Conservation (phyloP, 2,329 filamentous ascomycete species). For the Pseudocercospora vitis region DNA sequence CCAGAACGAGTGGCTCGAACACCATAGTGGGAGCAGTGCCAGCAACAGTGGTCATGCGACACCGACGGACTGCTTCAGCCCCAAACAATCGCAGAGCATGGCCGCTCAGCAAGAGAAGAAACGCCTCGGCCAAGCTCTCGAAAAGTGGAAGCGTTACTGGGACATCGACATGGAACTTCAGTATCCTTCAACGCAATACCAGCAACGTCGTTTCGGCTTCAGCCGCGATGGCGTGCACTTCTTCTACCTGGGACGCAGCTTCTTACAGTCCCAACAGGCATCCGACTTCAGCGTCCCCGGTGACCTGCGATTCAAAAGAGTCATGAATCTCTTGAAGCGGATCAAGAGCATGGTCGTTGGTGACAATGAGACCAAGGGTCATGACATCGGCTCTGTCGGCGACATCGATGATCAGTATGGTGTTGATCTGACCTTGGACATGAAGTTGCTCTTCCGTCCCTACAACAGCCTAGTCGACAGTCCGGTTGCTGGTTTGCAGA, state of each 20-base stretch:
- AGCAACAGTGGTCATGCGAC: slow-evolving; percentile 44
- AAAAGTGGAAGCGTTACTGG: slow-evolving; percentile 72
- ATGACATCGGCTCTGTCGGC: slow-evolving; percentile 67
- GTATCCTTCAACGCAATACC: slow-evolving; percentile 57
- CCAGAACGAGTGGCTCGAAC: slow-evolving; percentile 59
- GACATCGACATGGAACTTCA: slow-evolving; percentile 68
- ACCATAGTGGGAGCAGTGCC: slow-evolving; percentile 38
- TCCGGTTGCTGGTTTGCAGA: slow-evolving; percentile 37
- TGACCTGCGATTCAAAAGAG: slow-evolving; percentile 60
- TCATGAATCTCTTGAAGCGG: slow-evolving; percentile 61
- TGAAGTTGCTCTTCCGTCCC: slow-evolving; percentile 69
- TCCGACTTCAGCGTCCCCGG: slow-evolving; percentile 55
- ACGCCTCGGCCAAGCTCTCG: slow-evolving; percentile 55
- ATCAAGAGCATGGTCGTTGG: slow-evolving; percentile 61
- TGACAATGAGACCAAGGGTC: slow-evolving; percentile 64
- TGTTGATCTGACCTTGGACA: slow-evolving; percentile 65
- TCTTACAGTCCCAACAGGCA: slow-evolving; percentile 55
- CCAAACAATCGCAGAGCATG: slow-evolving; percentile 45
- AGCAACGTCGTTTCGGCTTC: slow-evolving; percentile 65
- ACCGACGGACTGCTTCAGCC: slow-evolving; percentile 42
- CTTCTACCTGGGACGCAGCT: slow-evolving; percentile 68
- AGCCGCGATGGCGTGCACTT: slow-evolving; percentile 71
- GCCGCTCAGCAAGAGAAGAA: slow-evolving; percentile 52
- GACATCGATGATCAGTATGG: slow-evolving; percentile 69
- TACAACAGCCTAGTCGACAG: slow-evolving; percentile 42